Conservation (phyloP, 805 yeast genomes). For the Saturnispora gosingensis region DNA sequence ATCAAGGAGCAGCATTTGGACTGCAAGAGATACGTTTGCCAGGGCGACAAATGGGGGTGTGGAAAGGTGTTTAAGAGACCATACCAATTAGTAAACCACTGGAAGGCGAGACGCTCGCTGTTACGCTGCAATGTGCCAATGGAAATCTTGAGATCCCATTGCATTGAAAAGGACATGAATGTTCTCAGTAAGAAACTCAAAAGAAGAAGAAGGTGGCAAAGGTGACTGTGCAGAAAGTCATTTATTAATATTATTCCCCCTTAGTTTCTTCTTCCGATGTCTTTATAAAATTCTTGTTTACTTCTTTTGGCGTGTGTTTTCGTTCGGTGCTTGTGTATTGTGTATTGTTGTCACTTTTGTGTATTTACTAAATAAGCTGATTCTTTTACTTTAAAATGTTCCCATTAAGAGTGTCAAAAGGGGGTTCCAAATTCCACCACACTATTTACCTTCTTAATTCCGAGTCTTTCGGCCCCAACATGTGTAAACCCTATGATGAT, state of each 20-base stretch:
- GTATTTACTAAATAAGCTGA: not conserved
- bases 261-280: not conserved
- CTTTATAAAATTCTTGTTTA: not conserved
- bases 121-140: constrained; percentile 24
- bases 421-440: not conserved
- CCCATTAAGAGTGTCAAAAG: not conserved
- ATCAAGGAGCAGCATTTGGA: constrained; percentile 25
- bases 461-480: not conserved
- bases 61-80: constrained; percentile 26
- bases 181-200: constrained; percentile 1
- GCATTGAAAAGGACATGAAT: constrained; percentile 4
- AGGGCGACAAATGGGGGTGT: constrained; percentile 26
- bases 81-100: constrained; percentile 27
- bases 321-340: not conserved
- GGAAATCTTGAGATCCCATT: not conserved
- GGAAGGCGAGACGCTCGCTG: constrained; percentile 26
- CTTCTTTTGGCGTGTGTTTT: not conserved
- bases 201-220: not conserved
- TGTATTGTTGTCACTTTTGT: not conserved
- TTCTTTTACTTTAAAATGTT: not conserved
- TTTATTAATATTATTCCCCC: not conserved
- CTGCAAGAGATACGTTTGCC: constrained; percentile 21
- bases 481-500: not conserved
- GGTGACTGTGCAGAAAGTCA: not conserved
- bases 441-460: not conserved